Evolutionary conservation across 305 asterid genomes (phyloP).

Genomic region (Galium porrigens): DNA sequence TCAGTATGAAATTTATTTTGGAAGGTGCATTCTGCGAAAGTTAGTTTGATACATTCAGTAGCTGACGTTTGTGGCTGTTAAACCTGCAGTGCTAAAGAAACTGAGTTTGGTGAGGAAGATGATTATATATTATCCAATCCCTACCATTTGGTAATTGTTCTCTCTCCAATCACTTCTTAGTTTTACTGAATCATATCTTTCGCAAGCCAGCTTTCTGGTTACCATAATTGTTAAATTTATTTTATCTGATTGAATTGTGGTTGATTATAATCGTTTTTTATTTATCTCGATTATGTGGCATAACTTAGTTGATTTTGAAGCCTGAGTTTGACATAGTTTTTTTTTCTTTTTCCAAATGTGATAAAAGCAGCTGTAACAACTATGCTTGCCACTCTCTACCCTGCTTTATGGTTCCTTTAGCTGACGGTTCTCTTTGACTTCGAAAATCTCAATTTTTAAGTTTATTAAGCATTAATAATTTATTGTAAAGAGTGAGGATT

Average conservation of each 20-base stretch:
- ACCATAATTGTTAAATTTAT: not conserved
- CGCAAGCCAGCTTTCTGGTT: not conserved
- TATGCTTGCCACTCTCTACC: not conserved
- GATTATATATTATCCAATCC: slow-evolving; percentile 82
- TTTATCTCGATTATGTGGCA: not conserved
- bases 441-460: not conserved
- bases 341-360: not conserved
- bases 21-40: not conserved
- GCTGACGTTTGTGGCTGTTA: slow-evolving; percentile 14
- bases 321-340: slow-evolving; percentile 1
- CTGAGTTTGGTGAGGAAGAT: slow-evolving; percentile 70
- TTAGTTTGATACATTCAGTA: slow-evolving; percentile 8
- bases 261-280: not conserved
- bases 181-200: not conserved
- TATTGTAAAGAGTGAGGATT: not conserved
- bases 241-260: not conserved
- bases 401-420: not conserved
- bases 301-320: not conserved
- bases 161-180: slow-evolving; percentile 15
- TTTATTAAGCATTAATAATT: not conserved
- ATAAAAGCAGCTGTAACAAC: not conserved
- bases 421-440: not conserved
- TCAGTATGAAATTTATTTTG: not conserved
- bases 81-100: slow-evolving; percentile 74
- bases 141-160: slow-evolving; percentile 75